phyloP scores from a whole-genome alignment of 208 protist genomes.

The Wallacemonas sp. region DNA sequence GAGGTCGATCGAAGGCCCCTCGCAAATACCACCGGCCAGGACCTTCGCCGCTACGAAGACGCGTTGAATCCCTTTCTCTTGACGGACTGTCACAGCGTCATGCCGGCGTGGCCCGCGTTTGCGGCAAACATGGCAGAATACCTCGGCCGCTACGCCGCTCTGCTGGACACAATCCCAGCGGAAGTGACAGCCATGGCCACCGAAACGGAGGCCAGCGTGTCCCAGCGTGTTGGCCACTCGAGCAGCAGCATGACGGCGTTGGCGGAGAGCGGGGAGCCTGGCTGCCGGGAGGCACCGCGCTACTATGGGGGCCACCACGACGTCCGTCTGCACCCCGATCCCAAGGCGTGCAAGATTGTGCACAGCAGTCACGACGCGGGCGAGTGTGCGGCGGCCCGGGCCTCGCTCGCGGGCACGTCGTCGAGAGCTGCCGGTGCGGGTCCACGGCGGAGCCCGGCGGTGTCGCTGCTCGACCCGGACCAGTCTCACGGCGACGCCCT shows the following conservation, averaged over 20 bases:
- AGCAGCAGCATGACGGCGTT: background rate
- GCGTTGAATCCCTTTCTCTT: constrained; percentile 21
- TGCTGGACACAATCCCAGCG: background rate
- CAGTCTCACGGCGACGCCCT: background rate
- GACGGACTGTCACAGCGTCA: background rate
- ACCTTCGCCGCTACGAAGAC: constrained; percentile 18
- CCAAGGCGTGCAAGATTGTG: background rate
- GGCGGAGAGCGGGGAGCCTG: background rate
- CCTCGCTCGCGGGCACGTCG: background rate
- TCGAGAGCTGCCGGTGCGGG: background rate
- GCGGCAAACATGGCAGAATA: constrained; percentile 6
- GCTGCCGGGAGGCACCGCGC: constrained; percentile 11
- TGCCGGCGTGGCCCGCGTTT: constrained; percentile 9
- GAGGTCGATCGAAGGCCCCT: background rate
- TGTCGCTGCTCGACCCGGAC: background rate
- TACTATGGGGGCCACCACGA: constrained; percentile 17
- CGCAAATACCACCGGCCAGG: background rate
- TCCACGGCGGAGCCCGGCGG: background rate
- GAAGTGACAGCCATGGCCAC: constrained; percentile 2
- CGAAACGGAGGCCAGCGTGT: background rate
- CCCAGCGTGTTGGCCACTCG: background rate
- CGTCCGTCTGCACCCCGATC: background rate
- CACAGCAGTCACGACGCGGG: background rate
- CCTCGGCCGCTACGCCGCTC: background rate
- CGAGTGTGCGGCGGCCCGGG: background rate